Evolutionary conservation across 192 early-diverging fungal species (phyloP).

Genomic region (Coemansia sp.): DNA sequence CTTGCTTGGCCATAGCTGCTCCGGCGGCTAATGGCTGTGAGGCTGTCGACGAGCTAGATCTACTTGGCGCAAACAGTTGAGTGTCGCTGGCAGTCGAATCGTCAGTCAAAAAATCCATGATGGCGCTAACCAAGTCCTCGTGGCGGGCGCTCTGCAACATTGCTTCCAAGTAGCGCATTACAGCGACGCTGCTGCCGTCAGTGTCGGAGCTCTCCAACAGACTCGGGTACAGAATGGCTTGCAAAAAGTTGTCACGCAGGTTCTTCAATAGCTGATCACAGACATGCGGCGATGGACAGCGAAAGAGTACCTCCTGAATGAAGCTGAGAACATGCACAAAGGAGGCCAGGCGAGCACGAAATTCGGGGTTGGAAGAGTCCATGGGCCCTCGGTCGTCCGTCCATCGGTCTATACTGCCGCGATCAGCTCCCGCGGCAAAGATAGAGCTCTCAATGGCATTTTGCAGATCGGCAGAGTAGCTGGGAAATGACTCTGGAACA

Average conservation of each 20-base stretch:
- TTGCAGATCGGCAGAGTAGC: constrained; percentile 55
- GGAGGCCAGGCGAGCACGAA: constrained; percentile 44
- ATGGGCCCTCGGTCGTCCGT: constrained; percentile 71
- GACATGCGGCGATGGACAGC: constrained; percentile 45
- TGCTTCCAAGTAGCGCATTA: constrained; percentile 86
- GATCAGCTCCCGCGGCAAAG: constrained; percentile 75
- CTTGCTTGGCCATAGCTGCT: not conserved
- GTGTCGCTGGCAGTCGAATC: constrained; percentile 61
- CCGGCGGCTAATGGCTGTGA: not conserved
- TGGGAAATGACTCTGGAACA: constrained; percentile 52
- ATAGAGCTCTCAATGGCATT: constrained; percentile 55
- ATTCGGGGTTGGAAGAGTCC: constrained; percentile 62
- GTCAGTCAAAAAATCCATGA: constrained; percentile 81
- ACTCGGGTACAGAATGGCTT: constrained; percentile 85
- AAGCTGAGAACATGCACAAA: constrained; percentile 42
- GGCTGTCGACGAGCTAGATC: not conserved
- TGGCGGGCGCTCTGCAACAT: constrained; percentile 79
- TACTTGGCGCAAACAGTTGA: not conserved
- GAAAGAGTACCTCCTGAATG: constrained; percentile 50
- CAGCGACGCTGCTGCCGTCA: constrained; percentile 87
- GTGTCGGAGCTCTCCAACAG: constrained; percentile 87
- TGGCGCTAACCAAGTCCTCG: constrained; percentile 71
- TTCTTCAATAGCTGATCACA: constrained; percentile 63
- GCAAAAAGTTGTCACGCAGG: constrained; percentile 80
- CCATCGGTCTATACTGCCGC: constrained; percentile 70